Evolutionary conservation across 495 filamentous ascomycete genomes (phyloP).

Genomic region (Penicillium chermesinum): DNA sequence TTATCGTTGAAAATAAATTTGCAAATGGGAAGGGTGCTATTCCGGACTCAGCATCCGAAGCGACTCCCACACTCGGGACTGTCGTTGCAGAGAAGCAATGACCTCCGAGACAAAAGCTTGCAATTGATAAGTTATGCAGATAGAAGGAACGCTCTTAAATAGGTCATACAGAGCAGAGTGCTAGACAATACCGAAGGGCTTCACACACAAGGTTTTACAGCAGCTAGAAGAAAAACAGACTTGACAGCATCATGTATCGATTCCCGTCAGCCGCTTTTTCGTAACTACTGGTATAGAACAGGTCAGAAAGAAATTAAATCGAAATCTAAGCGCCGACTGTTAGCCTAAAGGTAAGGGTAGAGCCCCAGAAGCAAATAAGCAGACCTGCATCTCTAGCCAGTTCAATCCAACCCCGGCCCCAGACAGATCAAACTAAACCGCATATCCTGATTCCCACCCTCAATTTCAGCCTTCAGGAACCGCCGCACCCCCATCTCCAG

Average conservation of each 20-base stretch:
- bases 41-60: background rate
- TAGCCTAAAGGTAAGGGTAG: too few species aligned
- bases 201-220: too few species aligned
- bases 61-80: background rate
- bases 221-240: too few species aligned
- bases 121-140: too few species aligned
- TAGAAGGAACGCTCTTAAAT: too few species aligned
- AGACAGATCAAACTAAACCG: conserved; percentile 71
- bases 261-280: too few species aligned
- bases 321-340: too few species aligned
- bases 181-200: too few species aligned
- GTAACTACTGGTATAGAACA: background rate
- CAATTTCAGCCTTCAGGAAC: conserved; percentile 59
- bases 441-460: conserved; percentile 57
- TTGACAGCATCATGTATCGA: too few species aligned
- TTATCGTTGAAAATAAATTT: background rate
- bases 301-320: background rate
- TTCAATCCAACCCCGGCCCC: conserved; percentile 51
- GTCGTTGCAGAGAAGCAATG: background rate
- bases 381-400: background rate
- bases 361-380: background rate
- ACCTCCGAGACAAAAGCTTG: too few species aligned
- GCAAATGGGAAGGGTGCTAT: background rate
- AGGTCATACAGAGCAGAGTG: too few species aligned
- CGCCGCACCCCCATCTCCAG: conserved; percentile 51